Conservation (phyloP, 176 grass and related monocot genomes). For the Eleusine indica region DNA sequence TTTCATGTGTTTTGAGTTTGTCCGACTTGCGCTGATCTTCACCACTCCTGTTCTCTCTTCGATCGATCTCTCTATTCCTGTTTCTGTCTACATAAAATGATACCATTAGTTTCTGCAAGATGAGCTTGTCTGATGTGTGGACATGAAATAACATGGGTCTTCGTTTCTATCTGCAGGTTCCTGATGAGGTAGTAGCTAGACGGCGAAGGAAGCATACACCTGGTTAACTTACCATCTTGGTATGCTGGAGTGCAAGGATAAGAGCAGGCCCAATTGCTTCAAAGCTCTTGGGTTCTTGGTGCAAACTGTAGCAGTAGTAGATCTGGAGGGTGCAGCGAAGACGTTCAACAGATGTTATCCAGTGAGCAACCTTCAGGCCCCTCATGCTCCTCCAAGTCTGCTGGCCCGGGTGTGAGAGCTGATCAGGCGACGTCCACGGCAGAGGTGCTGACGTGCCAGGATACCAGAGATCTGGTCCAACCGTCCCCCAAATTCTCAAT, state of each 20-base stretch:
- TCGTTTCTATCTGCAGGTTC: slow-evolving; percentile 52
- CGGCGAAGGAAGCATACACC: slow-evolving; percentile 42
- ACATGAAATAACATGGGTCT: slow-evolving; percentile 87
- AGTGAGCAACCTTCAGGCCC: slow-evolving; percentile 66
- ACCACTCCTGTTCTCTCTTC: not conserved
- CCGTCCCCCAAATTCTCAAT: slow-evolving; percentile 81
- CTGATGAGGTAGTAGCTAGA: slow-evolving; percentile 40
- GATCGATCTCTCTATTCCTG: slow-evolving; percentile 29
- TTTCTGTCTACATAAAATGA: slow-evolving; percentile 87
- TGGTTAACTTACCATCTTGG: slow-evolving; percentile 46
- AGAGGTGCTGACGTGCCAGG: slow-evolving; percentile 30
- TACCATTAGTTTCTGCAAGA: slow-evolving; percentile 31
- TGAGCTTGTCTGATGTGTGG: slow-evolving; percentile 36
- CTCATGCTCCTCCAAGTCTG: slow-evolving; percentile 68
- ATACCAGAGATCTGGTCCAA: slow-evolving; percentile 59
- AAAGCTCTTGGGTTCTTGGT: slow-evolving; percentile 75
- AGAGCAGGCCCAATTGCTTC: slow-evolving; percentile 73
- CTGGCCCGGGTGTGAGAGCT: slow-evolving; percentile 42
- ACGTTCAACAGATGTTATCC: slow-evolving; percentile 92
- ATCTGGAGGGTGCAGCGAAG: slow-evolving; percentile 57
- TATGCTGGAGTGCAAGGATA: slow-evolving; percentile 90
- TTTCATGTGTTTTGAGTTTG: slow-evolving; percentile 71
- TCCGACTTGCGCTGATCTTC: not conserved
- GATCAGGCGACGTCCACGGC: slow-evolving; percentile 44
- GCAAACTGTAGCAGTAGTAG: slow-evolving; percentile 45